Percentiles rank a stretch among this genome's conserved stretches.
Evolutionary conservation across 345 rosid species (phyloP).

Genomic region (Ceriops tagal): DNA sequence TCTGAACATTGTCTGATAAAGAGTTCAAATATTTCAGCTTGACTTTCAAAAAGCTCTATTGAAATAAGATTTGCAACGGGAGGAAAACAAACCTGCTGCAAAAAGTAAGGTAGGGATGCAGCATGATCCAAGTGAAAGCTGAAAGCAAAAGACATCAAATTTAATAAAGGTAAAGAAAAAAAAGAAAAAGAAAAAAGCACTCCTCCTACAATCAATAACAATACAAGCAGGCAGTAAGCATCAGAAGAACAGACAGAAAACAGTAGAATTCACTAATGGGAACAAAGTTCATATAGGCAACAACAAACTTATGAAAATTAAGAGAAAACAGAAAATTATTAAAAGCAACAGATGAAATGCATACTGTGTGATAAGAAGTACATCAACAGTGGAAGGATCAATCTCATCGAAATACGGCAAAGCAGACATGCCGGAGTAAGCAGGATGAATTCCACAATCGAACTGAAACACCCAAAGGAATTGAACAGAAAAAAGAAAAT

Average conservation of each 20-base stretch:
- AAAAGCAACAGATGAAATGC: constrained; percentile 9
- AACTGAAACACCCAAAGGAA: constrained; percentile 35
- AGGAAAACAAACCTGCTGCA: constrained; percentile 67
- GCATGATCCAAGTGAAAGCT: constrained; percentile 99
- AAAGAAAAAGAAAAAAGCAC: background rate
- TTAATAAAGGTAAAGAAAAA: background rate
- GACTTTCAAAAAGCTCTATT: background rate
- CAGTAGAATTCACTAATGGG: too few relatives aligned
- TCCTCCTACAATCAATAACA: background rate
- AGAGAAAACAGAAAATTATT: background rate
- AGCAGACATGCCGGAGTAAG: constrained; percentile 89
- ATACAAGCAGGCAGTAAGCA: too few relatives aligned
- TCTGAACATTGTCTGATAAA: constrained; percentile 70
- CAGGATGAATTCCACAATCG: constrained; percentile 93
- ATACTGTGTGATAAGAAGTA: constrained; percentile 88
- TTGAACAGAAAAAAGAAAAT: background rate
- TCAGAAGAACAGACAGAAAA: too few relatives aligned
- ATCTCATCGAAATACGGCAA: constrained; percentile 93
- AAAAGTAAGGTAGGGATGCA: constrained; percentile 90
- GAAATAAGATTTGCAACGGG: background rate
- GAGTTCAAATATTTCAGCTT: constrained; percentile 12
- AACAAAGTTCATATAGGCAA: background rate
- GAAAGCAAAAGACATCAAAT: constrained; percentile 29
- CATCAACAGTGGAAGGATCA: constrained; percentile 84
- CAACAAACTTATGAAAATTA: background rate